Evolutionary conservation across 2,329 filamentous ascomycete species (phyloP), one percentile per base, ranked within the genome.

Genomic region (Ceratocystis destructans): DNA sequence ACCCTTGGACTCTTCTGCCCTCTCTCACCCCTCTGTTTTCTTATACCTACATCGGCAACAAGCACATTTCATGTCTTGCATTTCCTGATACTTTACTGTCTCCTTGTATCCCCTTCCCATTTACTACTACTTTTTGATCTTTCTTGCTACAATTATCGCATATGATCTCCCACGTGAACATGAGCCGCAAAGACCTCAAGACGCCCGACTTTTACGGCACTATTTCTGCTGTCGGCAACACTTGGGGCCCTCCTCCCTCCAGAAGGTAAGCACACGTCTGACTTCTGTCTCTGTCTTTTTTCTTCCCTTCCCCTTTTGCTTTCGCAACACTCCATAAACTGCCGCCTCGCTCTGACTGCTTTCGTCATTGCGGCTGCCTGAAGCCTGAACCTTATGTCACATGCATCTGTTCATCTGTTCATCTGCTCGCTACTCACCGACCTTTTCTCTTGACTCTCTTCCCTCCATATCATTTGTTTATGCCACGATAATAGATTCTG

Each of bases 161-260:
- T 50, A 64, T 67, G 44, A 46, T 46, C 63, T 48, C 28, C 63
- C 61, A 57, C 50, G 50, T 65, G 57, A 65, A 65, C 64, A 68
- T 66, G 67, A 68, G 66, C 31, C 67, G 67, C 67, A 68, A 68
- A 68, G 67, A 68, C 59, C 50, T 68, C 25, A 66, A 64, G 48
- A 68, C 64, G 64, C 64, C 67, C 64, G 67, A 68, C 33, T 68
- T 64, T 61, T 68, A 68, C 53, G 61, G 64, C 48, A 64, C 63
- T 17, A 64, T 63, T 28, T 41, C 64, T 65, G 33, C 61, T 59
- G 65, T 63, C 8, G 61, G 50, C 64, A 68, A 68, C 64, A 64
- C 64, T 64, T 68, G 67, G 67, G 64, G 67, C 22, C 62, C 37
- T 37, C 63, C 67, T 45, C 61, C 67, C 28, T 59, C 64, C 8